Base-by-base conservation (phyloP, 768 basidiomycete genomes). In the Candolleomyces eurysporus region DNA sequence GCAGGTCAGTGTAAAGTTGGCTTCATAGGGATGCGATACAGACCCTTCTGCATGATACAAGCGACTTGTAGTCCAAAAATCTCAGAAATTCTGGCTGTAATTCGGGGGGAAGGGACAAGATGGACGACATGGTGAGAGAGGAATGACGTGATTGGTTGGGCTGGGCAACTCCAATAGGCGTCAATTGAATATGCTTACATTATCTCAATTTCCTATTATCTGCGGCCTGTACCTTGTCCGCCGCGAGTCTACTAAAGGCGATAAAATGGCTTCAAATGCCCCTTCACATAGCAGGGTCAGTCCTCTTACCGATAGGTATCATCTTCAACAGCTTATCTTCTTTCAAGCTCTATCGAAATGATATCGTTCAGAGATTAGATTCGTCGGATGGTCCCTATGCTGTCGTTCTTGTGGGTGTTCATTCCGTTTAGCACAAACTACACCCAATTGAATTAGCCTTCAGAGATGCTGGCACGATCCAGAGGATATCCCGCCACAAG, bases 391-490 rank as follows among this genome's bases (percentile, higher is more conserved):
- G 72, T 55, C 70, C 77, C 30, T 76, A 80, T 66, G 91, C 84
- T 31, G 78, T 91, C 63, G 87, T 94, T 53, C 72, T 92, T 74
- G 92, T 91, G 70, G 62, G 78, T 66, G n/a, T 19, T 6, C 6
- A 7, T 48, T 31, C 36, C 54, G 19, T 14, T 32, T 46, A 26
- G n/a, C 39, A 53, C 9, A 17, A 50, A 61, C 43, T 50, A 42
- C 59, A 53, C 17, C 32, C 48, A 43, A 17, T 42, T 57, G 54
- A 63, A 40, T 42, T 50, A 19, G 26, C 26, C 43, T 56, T 9
- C 69, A 95, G 93, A 85, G 91, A 74, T 92, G 89, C 67, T 95
- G 93, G 94, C 89, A 92, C 63, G 92, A 94, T 71, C 86, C 87
- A 10, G 92, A 95, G 64, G 91, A 92, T 61, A 69, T 84, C 14